phyloP scores from a whole-genome alignment of 805 yeast genomes.

The Starmerella khaoyaiensis region DNA sequence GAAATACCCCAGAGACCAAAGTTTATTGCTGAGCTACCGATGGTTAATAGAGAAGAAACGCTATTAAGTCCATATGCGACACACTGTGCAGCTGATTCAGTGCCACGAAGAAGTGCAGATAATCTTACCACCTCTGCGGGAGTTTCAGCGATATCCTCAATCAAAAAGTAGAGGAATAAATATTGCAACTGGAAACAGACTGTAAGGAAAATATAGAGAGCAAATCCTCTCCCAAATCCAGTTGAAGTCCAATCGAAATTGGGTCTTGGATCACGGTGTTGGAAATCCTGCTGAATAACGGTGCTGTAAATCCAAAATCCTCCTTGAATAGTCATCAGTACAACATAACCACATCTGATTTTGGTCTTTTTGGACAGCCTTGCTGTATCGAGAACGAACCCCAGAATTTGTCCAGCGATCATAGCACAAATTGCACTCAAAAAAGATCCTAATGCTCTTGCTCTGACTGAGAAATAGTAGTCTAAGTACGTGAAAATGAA shows the following conservation, averaged over 20 bases:
- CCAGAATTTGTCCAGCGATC: slow-evolving; percentile 28
- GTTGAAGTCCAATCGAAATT: slow-evolving; percentile 31
- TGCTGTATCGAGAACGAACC: slow-evolving; percentile 35
- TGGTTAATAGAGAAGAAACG: slow-evolving; percentile 9
- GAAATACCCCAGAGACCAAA: slow-evolving; percentile 15
- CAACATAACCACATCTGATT: slow-evolving; percentile 35
- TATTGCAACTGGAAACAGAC: slow-evolving; percentile 12
- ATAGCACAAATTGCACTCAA: slow-evolving; percentile 45
- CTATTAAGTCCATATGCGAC: slow-evolving; percentile 14
- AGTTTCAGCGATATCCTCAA: slow-evolving; percentile 10
- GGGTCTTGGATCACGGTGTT: slow-evolving; percentile 18
- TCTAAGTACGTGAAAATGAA: slow-evolving; percentile 13
- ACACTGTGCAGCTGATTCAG: slow-evolving; percentile 13
- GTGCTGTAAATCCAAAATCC: slow-evolving; percentile 22
- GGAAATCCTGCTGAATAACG: slow-evolving; percentile 16
- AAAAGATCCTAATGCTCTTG: slow-evolving; percentile 43
- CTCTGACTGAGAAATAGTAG: slow-evolving; percentile 39
- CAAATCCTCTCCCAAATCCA: slow-evolving; percentile 39
- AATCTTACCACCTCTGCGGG: slow-evolving; percentile 12
- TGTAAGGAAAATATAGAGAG: slow-evolving; percentile 29
- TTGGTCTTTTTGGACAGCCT: slow-evolving; percentile 32
- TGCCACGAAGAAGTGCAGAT: slow-evolving; percentile 11
- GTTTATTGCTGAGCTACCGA: slow-evolving; percentile 15
- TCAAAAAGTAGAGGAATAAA: slow-evolving; percentile 10
- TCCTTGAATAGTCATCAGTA: slow-evolving; percentile 36